Evolutionary conservation across 768 basidiomycete genomes (phyloP).

Genomic region (Suillus subalutaceus): DNA sequence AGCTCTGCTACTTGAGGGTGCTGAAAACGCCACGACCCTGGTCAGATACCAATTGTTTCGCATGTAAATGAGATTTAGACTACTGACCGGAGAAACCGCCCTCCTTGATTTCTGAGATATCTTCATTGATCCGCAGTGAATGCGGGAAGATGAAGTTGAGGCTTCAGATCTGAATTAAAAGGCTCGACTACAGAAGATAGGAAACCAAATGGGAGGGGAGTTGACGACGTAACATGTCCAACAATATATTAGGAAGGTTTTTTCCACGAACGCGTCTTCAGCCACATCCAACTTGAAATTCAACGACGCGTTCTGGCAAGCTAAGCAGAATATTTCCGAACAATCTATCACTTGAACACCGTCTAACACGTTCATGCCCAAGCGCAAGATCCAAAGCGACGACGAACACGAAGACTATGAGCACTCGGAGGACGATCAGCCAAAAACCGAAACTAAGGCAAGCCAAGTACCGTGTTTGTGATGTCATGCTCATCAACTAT

Average conservation of each 20-base stretch:
- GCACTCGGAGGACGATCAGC: slow-evolving; percentile 1
- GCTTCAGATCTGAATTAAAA: slow-evolving; percentile 17
- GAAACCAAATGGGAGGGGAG: slow-evolving; percentile 13
- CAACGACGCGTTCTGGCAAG: slow-evolving; percentile 16
- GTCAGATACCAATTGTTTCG: slow-evolving; percentile 14
- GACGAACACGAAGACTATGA: slow-evolving; percentile 24
- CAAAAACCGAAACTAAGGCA: neutral
- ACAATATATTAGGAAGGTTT: slow-evolving; percentile 36
- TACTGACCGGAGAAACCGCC: slow-evolving; percentile 72
- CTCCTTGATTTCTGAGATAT: slow-evolving; percentile 86
- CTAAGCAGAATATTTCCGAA: neutral
- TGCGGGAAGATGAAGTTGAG: slow-evolving; percentile 33
- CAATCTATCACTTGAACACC: neutral
- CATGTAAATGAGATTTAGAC: slow-evolving; percentile 10
- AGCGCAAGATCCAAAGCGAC: slow-evolving; percentile 22
- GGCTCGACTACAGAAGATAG: slow-evolving; percentile 18
- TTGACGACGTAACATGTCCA: slow-evolving; percentile 22
- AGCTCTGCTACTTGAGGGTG: slow-evolving; percentile 81
- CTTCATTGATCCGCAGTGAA: slow-evolving; percentile 74
- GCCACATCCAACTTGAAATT: slow-evolving; percentile 10
- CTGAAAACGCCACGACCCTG: slow-evolving; percentile 37
- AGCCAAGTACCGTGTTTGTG: neutral
- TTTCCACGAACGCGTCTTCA: slow-evolving; percentile 22
- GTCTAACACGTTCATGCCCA: slow-evolving; percentile 14
- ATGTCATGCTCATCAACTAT: neutral